Evolutionary conservation across 2,329 filamentous ascomycete genomes (phyloP), one percentile per base, ranked within the genome.

Genomic region (Trichoderma brevicompactum): DNA sequence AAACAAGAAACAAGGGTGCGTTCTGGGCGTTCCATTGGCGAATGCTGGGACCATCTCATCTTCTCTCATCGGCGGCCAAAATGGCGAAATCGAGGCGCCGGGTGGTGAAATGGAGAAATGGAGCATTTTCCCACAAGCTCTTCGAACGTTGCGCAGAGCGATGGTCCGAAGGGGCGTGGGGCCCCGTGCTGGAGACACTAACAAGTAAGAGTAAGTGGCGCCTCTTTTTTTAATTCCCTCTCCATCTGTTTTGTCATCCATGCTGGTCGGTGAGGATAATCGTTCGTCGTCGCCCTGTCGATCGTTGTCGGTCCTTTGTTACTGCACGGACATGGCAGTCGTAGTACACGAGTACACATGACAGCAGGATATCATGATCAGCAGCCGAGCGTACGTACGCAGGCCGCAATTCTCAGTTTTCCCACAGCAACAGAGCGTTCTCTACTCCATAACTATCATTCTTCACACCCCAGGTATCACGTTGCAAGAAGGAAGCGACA

Each of bases 81-180:
- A 62, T 62, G 59, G 59, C 59, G 59, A 53, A 62, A 62, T 62
- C 59, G 48, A 52, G 48, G 48, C 59, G 59, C 12, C 46, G 4
- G 48, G 59, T 44, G 59, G 59, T 52, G 59, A 53, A 41, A 62
- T 34, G 44, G 38, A 40, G 32, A 28, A 40, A 23, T 28, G 23
- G 23, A 28, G 23, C 23, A 28, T 28, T 28, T 28, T 28, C 12
- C 44, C 56, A 12, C 56, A 40, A 40, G 15, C 38, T 13, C 15
- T 44, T 43, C n/a, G n/a, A 40, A 60, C 44, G 56, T 60, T 60
- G 46, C 56, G 28, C 9, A 41, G 23, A 53, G 59, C 59, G 59
- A 62, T 62, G 59, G 38, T 28, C 59, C 59, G 59, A 62, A 40
- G 17, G 23, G 59, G 23, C 59, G 59, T 62, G 59, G 55, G 55